These are phyloP conservation scores for Trypethelium eluteriae DNA, from an alignment of 495 filamentous ascomycete genomes.

Conservation along the genomic window DNA sequence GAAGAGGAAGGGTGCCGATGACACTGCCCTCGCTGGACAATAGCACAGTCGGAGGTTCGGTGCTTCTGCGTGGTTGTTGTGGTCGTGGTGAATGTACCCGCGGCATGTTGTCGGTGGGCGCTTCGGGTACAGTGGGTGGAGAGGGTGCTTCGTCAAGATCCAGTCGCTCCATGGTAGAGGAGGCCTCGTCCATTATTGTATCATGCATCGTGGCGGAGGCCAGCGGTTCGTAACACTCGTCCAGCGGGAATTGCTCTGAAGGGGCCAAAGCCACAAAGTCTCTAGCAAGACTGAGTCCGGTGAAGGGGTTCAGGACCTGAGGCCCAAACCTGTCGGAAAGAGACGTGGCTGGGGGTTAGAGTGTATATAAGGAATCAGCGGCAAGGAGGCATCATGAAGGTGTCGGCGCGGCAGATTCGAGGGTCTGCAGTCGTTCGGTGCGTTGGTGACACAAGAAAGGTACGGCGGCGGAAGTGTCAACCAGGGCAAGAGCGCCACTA, in stretches of 20 bases:
- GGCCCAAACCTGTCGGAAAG: slow-evolving; percentile 9
- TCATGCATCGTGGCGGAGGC: background rate
- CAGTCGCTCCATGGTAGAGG: background rate
- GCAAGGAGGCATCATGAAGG: slow-evolving; percentile 5
- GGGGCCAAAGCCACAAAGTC: background rate
- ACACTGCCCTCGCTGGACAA: background rate
- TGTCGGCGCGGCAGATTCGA: background rate
- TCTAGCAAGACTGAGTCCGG: background rate
- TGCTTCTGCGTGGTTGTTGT: slow-evolving; percentile 1
- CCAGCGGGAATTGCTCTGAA: background rate
- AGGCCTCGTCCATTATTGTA: slow-evolving; percentile 9
- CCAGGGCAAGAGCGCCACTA: background rate
- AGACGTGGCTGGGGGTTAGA: background rate
- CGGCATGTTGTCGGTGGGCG: background rate
- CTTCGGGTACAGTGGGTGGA: background rate
- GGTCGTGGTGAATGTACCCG: slow-evolving; percentile 9
- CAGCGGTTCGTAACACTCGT: background rate
- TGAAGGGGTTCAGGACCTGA: slow-evolving; percentile 5
- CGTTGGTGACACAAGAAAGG: background rate
- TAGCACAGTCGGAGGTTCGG: background rate
- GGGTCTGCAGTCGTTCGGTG: background rate
- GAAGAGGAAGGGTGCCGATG: background rate
- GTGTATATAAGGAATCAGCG: background rate
- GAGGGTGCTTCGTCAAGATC: background rate
- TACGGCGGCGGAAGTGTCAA: background rate